A percentile compares a stretch with the other conserved stretches of the same genome.
Conservation (phyloP, 192 early-diverging fungal genomes). For the Coemansia sp. region DNA sequence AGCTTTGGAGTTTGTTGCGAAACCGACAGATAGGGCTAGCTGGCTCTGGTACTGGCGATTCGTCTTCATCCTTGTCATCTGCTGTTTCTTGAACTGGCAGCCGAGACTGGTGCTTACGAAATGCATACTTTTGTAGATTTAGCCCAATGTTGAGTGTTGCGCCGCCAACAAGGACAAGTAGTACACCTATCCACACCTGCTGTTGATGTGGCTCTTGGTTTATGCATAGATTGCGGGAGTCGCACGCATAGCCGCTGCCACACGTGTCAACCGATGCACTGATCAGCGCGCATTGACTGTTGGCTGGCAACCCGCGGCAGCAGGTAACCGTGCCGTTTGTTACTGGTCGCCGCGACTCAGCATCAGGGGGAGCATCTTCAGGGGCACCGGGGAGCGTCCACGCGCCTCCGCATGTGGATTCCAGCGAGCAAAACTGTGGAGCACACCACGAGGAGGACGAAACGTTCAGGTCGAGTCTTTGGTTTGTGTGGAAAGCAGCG, state of each 20-base stretch:
- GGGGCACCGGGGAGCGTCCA: constrained; percentile 59
- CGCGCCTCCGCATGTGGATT: constrained; percentile 61
- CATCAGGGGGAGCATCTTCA: constrained; percentile 20
- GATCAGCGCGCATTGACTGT: constrained; percentile 51
- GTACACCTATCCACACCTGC: constrained; percentile 72
- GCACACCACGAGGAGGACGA: constrained; percentile 32
- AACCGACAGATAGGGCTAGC: not conserved
- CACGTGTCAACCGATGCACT: constrained; percentile 57
- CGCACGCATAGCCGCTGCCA: constrained; percentile 37
- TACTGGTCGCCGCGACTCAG: constrained; percentile 23
- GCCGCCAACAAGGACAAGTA: constrained; percentile 67
- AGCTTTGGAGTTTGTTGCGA: constrained; percentile 5
- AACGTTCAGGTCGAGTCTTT: not conserved
- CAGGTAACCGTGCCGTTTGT: constrained; percentile 44
- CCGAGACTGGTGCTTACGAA: constrained; percentile 58
- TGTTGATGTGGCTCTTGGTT: constrained; percentile 51
- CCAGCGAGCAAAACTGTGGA: constrained; percentile 60
- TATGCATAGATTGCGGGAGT: constrained; percentile 23
- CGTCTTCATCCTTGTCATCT: not conserved
- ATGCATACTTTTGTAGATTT: constrained; percentile 78
- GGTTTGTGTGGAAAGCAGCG: constrained; percentile 52
- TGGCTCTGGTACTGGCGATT: not conserved
- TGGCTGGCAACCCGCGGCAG: constrained; percentile 55
- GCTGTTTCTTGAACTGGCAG: not conserved
- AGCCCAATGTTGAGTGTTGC: constrained; percentile 73